Conservation (phyloP, 345 rosid species). For the Odontarrhena argentea region DNA sequence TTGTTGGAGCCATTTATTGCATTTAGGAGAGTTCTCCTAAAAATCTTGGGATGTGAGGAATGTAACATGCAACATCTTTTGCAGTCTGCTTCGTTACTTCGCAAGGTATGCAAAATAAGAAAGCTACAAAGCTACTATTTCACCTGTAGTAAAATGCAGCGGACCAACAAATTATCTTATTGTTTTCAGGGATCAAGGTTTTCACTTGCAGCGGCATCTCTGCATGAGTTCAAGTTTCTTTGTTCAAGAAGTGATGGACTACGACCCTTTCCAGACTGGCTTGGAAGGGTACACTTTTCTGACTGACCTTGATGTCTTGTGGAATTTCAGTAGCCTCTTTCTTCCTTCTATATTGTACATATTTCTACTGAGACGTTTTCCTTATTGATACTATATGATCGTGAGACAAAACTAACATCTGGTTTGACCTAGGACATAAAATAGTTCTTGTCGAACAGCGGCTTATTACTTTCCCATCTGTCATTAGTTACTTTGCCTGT, state of each 20-base stretch:
- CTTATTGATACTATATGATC: slow-evolving; percentile 15
- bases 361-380: slow-evolving; percentile 17
- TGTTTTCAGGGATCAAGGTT: slow-evolving; percentile 72
- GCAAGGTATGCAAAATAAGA: slow-evolving; percentile 64
- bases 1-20: slow-evolving; percentile 91
- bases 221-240: slow-evolving; percentile 83
- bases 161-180: slow-evolving; percentile 32
- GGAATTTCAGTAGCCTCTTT: slow-evolving; percentile 18
- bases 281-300: slow-evolving; percentile 74
- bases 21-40: slow-evolving; percentile 82
- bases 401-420: slow-evolving; percentile 11
- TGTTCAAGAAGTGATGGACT: slow-evolving; percentile 51
- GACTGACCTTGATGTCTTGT: slow-evolving; percentile 20
- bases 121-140: slow-evolving; percentile 11
- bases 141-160: slow-evolving; percentile 11
- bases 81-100: slow-evolving; percentile 88
- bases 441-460: background rate
- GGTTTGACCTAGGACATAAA: slow-evolving; percentile 17
- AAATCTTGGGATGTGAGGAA: slow-evolving; percentile 67
- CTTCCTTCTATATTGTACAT: slow-evolving; percentile 14
- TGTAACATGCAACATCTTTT: slow-evolving; percentile 69
- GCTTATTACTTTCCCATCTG: slow-evolving; percentile 16
- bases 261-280: slow-evolving; percentile 62
- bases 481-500: slow-evolving; percentile 18
- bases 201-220: slow-evolving; percentile 84